Evolutionary conservation across 2,329 filamentous ascomycete species (phyloP), one percentile per base, ranked within the genome.

Genomic region (Colletotrichum caudatum): DNA sequence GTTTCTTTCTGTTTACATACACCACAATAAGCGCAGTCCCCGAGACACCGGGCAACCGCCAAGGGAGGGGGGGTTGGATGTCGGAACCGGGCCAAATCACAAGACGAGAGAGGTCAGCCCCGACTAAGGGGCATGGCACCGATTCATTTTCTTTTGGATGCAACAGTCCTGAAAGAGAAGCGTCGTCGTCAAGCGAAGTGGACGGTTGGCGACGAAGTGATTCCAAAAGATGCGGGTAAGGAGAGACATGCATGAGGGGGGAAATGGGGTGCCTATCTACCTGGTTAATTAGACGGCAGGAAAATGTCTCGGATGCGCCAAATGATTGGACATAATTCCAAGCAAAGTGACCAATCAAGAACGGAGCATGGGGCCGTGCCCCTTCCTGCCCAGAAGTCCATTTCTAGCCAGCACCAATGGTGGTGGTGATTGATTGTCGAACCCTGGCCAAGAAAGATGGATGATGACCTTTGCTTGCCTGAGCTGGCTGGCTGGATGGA

Each of bases 181-280:
- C 41, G 20, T 56, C 44, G 23, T 71, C 69, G 69, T 64, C 39
- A 48, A 72, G 48, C 60, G 26, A 64, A 51, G 65, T 50, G 37
- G 54, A 59, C 51, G 68, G 71, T 69, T 68, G 65, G 69, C 41
- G 20, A 65, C 58, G 66, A 66, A 26, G 23, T 51, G 71, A 51
- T 73, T 72, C 71, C 61, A 54, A 63, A 64, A 73, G 73, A 69
- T 69, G 74, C 76, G 72, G 76, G 75, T 77, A 78, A 64, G 77
- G 77, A 78, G 76, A 80, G 78, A 80, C 78, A 78, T 77, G 76
- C 76, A 78, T 75, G 67, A 73, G 50, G 58, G 66, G 66, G 66
- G 66, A 59, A 64, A 72, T 72, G 65, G 69, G 11, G 26, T 29
- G 26, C 26, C 3, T 29, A 29, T 3, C 26, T 29, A 29, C 26